Base-by-base conservation (phyloP, 2,329 filamentous ascomycete genomes). In the Alternaria sp. region DNA sequence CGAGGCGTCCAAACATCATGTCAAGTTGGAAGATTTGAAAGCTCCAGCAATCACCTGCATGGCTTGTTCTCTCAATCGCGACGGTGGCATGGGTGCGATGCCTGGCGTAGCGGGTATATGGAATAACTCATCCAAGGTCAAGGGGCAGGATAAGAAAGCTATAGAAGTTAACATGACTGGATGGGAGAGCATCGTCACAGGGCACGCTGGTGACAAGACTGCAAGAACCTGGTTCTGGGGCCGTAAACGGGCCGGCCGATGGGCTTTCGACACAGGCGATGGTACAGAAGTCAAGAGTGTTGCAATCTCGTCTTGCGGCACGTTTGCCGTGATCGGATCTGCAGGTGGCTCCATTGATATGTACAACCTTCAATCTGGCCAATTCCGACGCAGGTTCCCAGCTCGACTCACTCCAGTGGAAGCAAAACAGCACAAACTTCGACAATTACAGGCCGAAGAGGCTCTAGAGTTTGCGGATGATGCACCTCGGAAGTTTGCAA, bases 191-290 rank as follows among this genome's bases (percentile, higher is more conserved):
- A 89, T 99, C 7, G 88, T 99, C 2, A 99, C 95, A 4, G 94
- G 93, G 9, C 96, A 99, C 75, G 90, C 90, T 72, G 88, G 90
- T 52, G 94, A 98, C 73, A 86, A 89, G 44, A 91, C 87, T 74
- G 95, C 93, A 18, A 88, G 95, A 54, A 98, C 95, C 1, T 99
- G 95, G 95, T 97, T 97, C 80, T 98, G 95, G 94, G 95, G 94
- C 6, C 89, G 93, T 57, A 97, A 96, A 80, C 89, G 91, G 70
- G 94, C 95, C 49, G 95, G 95, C 11, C 86, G 95, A 64, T 99
- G 95, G 95, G 90, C 91, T 0, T 92, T 99, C 68, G 89, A 91
- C 66, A 97, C 94, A 0, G 87, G 90, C 41, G 95, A 99, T 79
- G 87, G 87, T 18, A 86, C 88, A n/a, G 87, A 93, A 71, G 94